Evolutionary conservation across 2,329 filamentous ascomycete genomes (phyloP).

Genomic region (Colletotrichum agaves): DNA sequence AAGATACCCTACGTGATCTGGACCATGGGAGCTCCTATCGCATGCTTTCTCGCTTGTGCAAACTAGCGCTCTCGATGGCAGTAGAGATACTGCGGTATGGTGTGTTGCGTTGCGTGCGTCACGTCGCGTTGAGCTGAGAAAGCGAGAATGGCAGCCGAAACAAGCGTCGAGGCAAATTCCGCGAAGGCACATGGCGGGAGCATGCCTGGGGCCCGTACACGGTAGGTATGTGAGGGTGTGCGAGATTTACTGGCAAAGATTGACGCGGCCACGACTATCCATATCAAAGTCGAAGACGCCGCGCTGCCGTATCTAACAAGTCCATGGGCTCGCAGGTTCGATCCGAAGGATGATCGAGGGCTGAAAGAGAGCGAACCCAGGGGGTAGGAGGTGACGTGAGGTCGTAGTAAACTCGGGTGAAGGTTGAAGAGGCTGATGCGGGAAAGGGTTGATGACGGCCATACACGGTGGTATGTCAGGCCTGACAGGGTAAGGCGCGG

Average conservation of each 20-base stretch:
- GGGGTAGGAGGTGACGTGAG: background rate
- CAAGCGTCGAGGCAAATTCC: conserved; percentile 9
- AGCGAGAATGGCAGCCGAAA: conserved; percentile 9
- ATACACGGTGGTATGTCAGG: conserved; percentile 29
- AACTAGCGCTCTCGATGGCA: conserved; percentile 4
- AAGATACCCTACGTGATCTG: conserved; percentile 3
- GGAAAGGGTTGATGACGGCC: conserved; percentile 4
- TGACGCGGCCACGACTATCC: background rate
- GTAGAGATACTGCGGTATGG: conserved; percentile 1
- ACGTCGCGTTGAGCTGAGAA: background rate
- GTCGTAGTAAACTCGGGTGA: conserved; percentile 5
- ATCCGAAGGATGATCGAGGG: background rate
- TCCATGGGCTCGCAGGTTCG: background rate
- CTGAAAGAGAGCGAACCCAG: background rate
- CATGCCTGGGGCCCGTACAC: background rate
- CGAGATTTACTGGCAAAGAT: background rate
- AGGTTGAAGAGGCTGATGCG: conserved; percentile 34
- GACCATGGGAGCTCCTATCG: background rate
- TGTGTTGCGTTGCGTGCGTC: background rate
- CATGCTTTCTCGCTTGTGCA: conserved; percentile 18
- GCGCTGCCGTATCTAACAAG: background rate
- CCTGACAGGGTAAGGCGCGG: conserved; percentile 35
- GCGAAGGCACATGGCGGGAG: background rate
- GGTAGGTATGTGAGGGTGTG: conserved; percentile 7
- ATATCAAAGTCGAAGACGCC: background rate